Evolutionary conservation across 1,284 basidiomycete genomes (phyloP), one percentile per base, ranked within the genome.

Genomic region (Thelephora terrestris): DNA sequence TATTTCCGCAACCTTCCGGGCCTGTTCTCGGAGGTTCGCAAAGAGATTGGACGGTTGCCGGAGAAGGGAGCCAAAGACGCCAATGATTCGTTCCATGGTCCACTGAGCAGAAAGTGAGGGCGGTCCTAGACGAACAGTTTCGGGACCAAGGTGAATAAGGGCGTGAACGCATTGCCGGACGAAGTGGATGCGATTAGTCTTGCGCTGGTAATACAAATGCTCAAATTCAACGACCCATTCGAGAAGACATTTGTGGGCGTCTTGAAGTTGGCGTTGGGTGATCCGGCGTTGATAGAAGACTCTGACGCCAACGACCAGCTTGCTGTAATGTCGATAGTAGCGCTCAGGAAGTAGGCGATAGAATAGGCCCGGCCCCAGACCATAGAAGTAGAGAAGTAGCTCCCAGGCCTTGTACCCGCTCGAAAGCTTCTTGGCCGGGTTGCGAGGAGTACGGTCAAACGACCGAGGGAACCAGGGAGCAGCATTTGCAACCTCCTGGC

Each of bases 351-450:
- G 50, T 1, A 53, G 25, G 2, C 38, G 50, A 20, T 50, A 45
- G 3, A 63, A 51, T 2, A 63, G 18, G 0, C 32, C 53, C 1
- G 62, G 62, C 3, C 47, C 53, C 7, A 61, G 42, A 5, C 53
- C 55, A 44, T 48, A 62, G 0, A 62, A n/a, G 18, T 56, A 60
- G 0, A 52, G 45, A 0, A 57, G 45, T 23, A 42, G 63, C 46
- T 65, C 64, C 53, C 55, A 56, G 5, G 58, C 57, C 47, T 67
- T 65, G 53, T 62, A 65, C 0, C 62, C 61, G 39, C 60, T 62
- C 12, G 49, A 53, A 7, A 65, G 58, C 47, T 64, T 65, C 44
- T 64, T 53, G 0, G 60, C 58, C 7, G 58, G 58, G 47, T 64
- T 59, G 4, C 58, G n/a, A n/a, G n/a, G n/a, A n/a, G n/a, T n/a